Percentiles rank a stretch among this genome's conserved stretches.
Evolutionary conservation across 2,329 filamentous ascomycete species (phyloP).

Genomic region (Didymella keratinophila): DNA sequence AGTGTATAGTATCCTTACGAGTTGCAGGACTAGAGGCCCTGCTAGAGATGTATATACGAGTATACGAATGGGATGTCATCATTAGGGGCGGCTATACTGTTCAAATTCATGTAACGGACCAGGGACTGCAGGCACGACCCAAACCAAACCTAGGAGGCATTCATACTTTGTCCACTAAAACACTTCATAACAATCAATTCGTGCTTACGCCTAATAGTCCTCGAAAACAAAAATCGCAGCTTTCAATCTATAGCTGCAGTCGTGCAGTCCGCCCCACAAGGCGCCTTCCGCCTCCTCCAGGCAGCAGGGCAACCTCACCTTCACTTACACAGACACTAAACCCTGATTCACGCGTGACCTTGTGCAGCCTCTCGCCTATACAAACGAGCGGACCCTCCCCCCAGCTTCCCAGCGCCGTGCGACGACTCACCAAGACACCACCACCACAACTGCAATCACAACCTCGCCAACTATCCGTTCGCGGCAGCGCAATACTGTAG

Average conservation of each 20-base stretch:
- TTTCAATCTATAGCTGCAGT: background rate
- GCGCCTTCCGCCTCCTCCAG: slow-evolving; percentile 6
- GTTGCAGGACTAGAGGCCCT: background rate
- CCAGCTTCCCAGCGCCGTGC: background rate
- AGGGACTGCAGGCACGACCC: background rate
- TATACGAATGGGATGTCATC: slow-evolving; percentile 3
- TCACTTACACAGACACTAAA: slow-evolving; percentile 1
- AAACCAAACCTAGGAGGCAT: background rate
- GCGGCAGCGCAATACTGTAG: background rate
- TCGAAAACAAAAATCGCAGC: background rate
- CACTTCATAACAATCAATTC: background rate
- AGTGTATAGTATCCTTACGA: slow-evolving; percentile 68
- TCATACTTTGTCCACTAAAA: background rate
- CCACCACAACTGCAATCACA: background rate
- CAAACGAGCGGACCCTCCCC: background rate
- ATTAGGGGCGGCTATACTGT: background rate
- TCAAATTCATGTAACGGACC: background rate
- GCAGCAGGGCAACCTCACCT: slow-evolving; percentile 12
- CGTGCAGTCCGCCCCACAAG: slow-evolving; percentile 2
- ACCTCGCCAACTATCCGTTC: background rate
- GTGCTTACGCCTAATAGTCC: background rate
- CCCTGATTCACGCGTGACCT: slow-evolving; percentile 2
- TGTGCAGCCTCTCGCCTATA: slow-evolving; percentile 1
- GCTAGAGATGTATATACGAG: slow-evolving; percentile 14
- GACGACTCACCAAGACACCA: background rate